Evolutionary conservation across 805 yeast genomes (phyloP).

Genomic region (Kurtzmaniella fragi): DNA sequence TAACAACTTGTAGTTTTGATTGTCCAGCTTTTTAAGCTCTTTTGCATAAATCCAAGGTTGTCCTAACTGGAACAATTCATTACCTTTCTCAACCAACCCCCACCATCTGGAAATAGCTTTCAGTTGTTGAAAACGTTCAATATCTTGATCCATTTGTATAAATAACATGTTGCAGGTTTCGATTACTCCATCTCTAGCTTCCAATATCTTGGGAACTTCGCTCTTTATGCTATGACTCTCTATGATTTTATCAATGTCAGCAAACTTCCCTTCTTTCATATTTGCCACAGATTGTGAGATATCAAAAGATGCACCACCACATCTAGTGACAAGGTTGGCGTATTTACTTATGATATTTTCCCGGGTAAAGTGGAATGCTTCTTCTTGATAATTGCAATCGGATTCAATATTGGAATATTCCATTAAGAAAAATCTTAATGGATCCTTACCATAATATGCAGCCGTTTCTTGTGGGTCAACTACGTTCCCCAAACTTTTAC

Average conservation of each 20-base stretch:
- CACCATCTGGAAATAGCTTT: conserved; percentile 56
- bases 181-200: conserved; percentile 18
- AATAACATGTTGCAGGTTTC: conserved; percentile 29
- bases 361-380: conserved; percentile 46
- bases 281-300: conserved; percentile 40
- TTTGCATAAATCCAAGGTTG: conserved; percentile 70
- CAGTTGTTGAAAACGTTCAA: conserved; percentile 47
- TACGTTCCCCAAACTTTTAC: conserved; percentile 88
- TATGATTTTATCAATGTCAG: conserved; percentile 19
- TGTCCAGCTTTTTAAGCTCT: conserved; percentile 9
- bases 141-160: conserved; percentile 35
- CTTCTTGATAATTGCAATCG: conserved; percentile 77
- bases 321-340: conserved; percentile 73
- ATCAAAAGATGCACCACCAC: conserved; percentile 66
- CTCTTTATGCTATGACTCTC: conserved; percentile 6
- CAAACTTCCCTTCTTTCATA: conserved; percentile 15
- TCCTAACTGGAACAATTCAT: conserved; percentile 58
- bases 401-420: conserved; percentile 69
- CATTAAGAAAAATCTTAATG: conserved; percentile 69
- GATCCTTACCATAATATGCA: conserved; percentile 62
- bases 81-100: conserved; percentile 54
- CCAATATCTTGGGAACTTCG: conserved; percentile 11
- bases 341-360: conserved; percentile 73
- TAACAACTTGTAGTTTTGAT: conserved; percentile 8
- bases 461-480: conserved; percentile 79